These are phyloP conservation scores for Colletotrichum sp. DNA, from an alignment of 2,329 filamentous ascomycete genomes.

Conservation along the genomic window DNA sequence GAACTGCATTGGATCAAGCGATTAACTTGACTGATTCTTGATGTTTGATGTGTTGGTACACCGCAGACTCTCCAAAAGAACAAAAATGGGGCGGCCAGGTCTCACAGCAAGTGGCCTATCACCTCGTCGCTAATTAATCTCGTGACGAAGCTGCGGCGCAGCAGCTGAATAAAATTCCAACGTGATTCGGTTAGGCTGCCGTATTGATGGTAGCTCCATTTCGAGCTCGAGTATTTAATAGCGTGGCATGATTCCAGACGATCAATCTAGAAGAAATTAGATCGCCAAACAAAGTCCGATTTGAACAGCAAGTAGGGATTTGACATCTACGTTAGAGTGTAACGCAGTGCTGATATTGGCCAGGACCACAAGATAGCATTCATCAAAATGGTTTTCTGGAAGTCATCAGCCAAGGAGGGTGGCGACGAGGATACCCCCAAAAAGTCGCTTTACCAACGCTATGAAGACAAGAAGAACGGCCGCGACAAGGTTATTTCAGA, in stretches of 20 bases:
- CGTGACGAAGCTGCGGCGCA: neutral
- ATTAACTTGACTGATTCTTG: neutral
- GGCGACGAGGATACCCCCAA: conserved; percentile 19
- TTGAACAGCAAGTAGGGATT: neutral
- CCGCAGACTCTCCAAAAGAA: neutral
- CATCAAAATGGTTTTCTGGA: neutral
- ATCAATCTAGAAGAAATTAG: neutral
- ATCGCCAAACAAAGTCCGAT: neutral
- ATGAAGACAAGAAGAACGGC: conserved; percentile 34
- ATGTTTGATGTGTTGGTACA: neutral
- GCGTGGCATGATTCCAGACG: neutral
- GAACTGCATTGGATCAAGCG: neutral
- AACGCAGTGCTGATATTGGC: neutral
- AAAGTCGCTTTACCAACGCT: conserved; percentile 35
- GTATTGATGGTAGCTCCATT: neutral
- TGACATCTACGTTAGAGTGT: neutral
- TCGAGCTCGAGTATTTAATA: neutral
- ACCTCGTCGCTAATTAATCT: neutral
- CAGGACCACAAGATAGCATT: neutral
- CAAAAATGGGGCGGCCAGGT: neutral
- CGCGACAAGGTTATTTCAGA: conserved; percentile 34
- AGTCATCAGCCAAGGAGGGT: neutral
- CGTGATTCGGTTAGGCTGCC: neutral
- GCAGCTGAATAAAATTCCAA: neutral
- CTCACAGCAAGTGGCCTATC: neutral